Evolutionary conservation across 2,329 filamentous ascomycete species (phyloP).

Genomic region (Trichoderma sp.): DNA sequence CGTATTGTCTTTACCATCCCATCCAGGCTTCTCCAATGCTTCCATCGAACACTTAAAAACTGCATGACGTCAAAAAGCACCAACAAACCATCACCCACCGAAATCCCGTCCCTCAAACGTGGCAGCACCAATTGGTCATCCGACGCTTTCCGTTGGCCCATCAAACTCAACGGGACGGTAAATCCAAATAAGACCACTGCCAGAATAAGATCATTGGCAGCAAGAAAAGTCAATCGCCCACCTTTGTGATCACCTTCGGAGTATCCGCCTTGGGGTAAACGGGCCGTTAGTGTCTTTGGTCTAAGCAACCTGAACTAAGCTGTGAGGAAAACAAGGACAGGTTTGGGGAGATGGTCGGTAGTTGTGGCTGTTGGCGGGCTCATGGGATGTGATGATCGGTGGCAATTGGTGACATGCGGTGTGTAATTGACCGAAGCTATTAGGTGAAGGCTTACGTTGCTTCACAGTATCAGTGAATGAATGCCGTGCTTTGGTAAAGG

Average conservation of each 20-base stretch:
- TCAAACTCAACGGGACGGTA: background rate
- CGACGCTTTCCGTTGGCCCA: background rate
- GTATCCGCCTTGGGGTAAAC: background rate
- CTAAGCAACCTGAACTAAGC: no score
- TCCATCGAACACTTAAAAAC: background rate
- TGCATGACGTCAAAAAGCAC: slow-evolving; percentile 4
- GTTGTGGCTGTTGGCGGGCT: background rate
- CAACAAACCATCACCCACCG: background rate
- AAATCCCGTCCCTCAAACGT: background rate
- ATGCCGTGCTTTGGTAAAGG: background rate
- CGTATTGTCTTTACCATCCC: background rate
- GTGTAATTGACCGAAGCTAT: background rate
- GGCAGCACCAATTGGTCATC: background rate
- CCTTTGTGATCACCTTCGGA: background rate
- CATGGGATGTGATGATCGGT: background rate
- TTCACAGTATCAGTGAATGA: background rate
- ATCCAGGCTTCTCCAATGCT: background rate
- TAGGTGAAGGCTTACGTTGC: background rate
- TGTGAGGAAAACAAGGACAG: background rate
- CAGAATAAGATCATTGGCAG: background rate
- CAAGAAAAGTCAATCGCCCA: background rate
- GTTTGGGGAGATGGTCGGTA: background rate
- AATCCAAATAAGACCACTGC: background rate
- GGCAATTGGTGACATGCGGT: background rate
- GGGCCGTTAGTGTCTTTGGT: background rate